Conservation (phyloP, 805 yeast species). For the Suhomyces tanzawaensis region DNA sequence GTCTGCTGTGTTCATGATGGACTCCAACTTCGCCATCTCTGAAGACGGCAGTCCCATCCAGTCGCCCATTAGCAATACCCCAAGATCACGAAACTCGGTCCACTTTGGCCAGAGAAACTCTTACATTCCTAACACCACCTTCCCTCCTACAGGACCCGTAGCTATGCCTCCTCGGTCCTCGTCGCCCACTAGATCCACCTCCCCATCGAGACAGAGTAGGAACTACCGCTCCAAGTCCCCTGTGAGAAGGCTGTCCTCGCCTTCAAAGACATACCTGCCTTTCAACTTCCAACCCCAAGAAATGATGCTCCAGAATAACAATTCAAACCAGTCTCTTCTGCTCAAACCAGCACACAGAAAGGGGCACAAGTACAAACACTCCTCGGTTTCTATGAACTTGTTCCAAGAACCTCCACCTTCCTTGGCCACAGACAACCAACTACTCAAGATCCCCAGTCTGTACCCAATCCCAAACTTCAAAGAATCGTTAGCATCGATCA, state of each 20-base stretch:
- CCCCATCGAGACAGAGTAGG: slow-evolving; percentile 28
- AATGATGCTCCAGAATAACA: slow-evolving; percentile 28
- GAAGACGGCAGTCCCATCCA: slow-evolving; percentile 25
- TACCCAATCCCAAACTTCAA: slow-evolving; percentile 69
- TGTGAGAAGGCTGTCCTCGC: slow-evolving; percentile 19
- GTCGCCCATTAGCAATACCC: slow-evolving; percentile 15
- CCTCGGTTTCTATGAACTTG: slow-evolving; percentile 92
- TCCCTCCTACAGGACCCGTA: slow-evolving; percentile 21
- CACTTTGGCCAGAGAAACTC: slow-evolving; percentile 11
- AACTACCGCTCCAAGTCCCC: slow-evolving; percentile 33
- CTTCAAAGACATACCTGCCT: slow-evolving; percentile 40
- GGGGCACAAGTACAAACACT: slow-evolving; percentile 94
- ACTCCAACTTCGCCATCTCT: slow-evolving; percentile 24
- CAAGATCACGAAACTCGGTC: slow-evolving; percentile 21
- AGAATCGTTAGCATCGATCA: slow-evolving; percentile 64
- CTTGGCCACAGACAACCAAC: slow-evolving; percentile 46
- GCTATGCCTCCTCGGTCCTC: slow-evolving; percentile 17
- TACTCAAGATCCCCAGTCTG: slow-evolving; percentile 57
- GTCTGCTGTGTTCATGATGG: slow-evolving; percentile 34
- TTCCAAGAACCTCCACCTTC: slow-evolving; percentile 83
- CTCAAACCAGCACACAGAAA: slow-evolving; percentile 70
- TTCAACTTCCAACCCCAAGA: slow-evolving; percentile 65
- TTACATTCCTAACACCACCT: slow-evolving; percentile 16
- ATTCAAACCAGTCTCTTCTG: slow-evolving; percentile 22
- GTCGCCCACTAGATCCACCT: slow-evolving; percentile 27